These are phyloP conservation scores for Cystobasidium tubakii DNA, from an alignment of 768 basidiomycete species.

Conservation along the genomic window DNA sequence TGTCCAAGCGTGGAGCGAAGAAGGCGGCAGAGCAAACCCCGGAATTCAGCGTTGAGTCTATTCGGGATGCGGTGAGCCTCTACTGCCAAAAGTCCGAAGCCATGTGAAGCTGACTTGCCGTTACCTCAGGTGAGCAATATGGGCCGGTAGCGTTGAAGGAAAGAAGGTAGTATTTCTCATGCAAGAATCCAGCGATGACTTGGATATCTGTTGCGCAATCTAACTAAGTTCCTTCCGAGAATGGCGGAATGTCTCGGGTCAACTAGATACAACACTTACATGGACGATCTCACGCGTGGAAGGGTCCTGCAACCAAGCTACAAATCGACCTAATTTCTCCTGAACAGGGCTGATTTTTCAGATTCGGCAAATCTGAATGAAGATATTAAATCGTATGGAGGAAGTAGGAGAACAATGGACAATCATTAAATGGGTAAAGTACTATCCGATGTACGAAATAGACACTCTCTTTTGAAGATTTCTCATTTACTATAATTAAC, in stretches of 20 bases:
- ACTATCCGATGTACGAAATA: background rate
- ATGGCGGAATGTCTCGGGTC: background rate
- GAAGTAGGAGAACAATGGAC: background rate
- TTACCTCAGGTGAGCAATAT: background rate
- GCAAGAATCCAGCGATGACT: too few species aligned
- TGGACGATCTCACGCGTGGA: too few species aligned
- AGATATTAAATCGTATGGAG: background rate
- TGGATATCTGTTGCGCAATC: too few species aligned
- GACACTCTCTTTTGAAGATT: background rate
- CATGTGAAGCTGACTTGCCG: background rate
- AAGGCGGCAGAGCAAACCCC: conserved; percentile 2
- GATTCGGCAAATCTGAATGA: too few species aligned
- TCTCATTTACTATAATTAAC: background rate
- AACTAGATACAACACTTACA: too few species aligned
- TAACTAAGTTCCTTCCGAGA: too few species aligned
- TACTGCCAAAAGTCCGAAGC: background rate
- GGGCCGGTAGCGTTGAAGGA: background rate
- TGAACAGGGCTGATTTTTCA: too few species aligned
- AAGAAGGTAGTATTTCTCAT: too few species aligned
- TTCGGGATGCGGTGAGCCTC: background rate
- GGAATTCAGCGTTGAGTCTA: background rate
- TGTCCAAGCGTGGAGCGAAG: background rate
- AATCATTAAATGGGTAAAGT: background rate
- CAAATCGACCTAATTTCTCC: too few species aligned
- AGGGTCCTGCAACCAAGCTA: too few species aligned